Percentiles rank a stretch among this genome's conserved stretches.
Conservation (phyloP, 306 rosid genomes). For the Cicer cuneatum region DNA sequence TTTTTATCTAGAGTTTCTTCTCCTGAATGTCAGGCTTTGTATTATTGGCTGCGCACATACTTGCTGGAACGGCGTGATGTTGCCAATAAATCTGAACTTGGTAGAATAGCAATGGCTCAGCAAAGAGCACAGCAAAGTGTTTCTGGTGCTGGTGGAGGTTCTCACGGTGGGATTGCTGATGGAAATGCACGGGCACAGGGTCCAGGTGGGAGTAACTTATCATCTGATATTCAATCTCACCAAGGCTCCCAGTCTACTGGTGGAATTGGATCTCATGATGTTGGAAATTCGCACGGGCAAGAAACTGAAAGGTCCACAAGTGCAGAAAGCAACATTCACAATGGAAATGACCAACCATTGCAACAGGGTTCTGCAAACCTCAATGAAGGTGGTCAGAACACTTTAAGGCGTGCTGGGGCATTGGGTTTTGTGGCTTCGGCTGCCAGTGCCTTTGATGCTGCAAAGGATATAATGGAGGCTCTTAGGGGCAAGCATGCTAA, state of each 20-base stretch:
- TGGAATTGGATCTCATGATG: conserved; percentile 89
- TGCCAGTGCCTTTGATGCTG: conserved; percentile 98
- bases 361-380: conserved; percentile 84
- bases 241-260: conserved; percentile 77
- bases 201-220: conserved; percentile 64
- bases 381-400: conserved; percentile 82
- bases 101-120: conserved; percentile 91
- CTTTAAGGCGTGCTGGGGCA: conserved; percentile 86
- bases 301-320: conserved; percentile 93
- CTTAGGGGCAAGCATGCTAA: conserved; percentile 98
- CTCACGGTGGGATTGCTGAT: conserved; percentile 83
- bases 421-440: conserved; percentile 92
- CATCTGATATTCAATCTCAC: conserved; percentile 80
- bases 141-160: conserved; percentile 63
- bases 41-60: conserved; percentile 98
- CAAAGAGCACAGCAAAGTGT: conserved; percentile 89
- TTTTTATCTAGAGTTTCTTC: conserved; percentile 42
- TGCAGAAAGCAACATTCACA: conserved; percentile 73
- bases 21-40: conserved; percentile 74
- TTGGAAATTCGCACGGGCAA: conserved; percentile 87
- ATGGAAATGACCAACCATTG: conserved; percentile 78
- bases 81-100: conserved; percentile 91
- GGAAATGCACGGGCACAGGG: conserved; percentile 82
- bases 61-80: conserved; percentile 97
- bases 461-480: conserved; percentile 99